Evolutionary conservation across 495 filamentous ascomycete genomes (phyloP), one percentile per base, ranked within the genome.

Genomic region (Bombardia bombarda): DNA sequence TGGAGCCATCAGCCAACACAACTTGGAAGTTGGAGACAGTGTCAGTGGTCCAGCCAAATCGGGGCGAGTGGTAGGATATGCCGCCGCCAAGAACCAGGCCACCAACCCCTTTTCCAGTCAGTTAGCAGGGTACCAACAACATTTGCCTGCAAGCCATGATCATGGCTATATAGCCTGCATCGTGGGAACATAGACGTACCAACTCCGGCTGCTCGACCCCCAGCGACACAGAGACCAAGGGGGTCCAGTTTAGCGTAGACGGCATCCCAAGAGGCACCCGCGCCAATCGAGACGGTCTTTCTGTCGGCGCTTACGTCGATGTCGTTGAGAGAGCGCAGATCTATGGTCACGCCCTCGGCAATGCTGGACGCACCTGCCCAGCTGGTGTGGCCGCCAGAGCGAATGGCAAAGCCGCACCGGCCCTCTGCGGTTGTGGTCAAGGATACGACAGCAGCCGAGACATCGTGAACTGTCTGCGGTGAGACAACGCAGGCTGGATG

Each of bases 1-100:
- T 53, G 24, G 51, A 66, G 7, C 73, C 73, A 46, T 80, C 70
- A 4, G 74, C 75, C 9, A 84, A 67, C 4, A 83, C 79, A 7
- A 83, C 72, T 50, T 77, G 58, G 44, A 66, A 78, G 20, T 58
- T 63, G 8, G 56, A 43, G 1, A 74, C 71, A 8, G 63, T 69
- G 52, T 81, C 69, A 19, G 65, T 74, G 3, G 69, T 64, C 62
- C 61, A 76, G 14, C 78, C 79, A 26, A 70, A 59, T 21, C 61
- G 54, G 4, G 65, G 60, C 6, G 58, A 62, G 42, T 69, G 70
- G 32, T 60, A 70, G 1, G 67, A 67, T 2, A 68, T 61, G 4
- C 67, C 67, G 14, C 69, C 59, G 40, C 74, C 73, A 8, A 76
- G 57, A 20, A 63, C 63, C 18, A 74, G 55, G 0, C 69, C 67